A percentile compares a stretch with the other conserved stretches of the same genome.
phyloP scores from a whole-genome alignment of 106 monocot species.

The Platanthera zijinensis region DNA sequence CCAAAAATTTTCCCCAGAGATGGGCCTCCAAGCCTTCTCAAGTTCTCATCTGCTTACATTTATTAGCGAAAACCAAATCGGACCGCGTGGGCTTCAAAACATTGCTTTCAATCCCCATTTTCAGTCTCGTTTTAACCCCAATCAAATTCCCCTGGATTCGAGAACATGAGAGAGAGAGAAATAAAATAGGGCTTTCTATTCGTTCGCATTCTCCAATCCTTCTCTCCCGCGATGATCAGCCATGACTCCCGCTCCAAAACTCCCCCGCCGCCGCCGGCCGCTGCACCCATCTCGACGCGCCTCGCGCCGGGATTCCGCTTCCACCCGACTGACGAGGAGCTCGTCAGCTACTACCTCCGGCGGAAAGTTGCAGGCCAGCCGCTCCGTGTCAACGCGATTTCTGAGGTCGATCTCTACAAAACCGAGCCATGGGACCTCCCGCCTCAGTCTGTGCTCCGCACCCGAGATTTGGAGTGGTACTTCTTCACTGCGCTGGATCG shows the following conservation, averaged over 20 bases:
- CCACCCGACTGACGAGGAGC: slow-evolving; percentile 78
- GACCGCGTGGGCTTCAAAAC: no score
- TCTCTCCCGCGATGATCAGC: not conserved
- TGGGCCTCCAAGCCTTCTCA: no score
- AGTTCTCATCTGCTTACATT: no score
- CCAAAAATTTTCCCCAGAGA: no score
- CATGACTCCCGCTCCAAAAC: not conserved
- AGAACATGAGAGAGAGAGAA: no score
- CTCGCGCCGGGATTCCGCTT: slow-evolving; percentile 68
- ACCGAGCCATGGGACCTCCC: slow-evolving; percentile 74
- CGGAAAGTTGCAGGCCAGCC: slow-evolving; percentile 33
- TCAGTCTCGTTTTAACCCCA: no score
- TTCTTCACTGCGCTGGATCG: slow-evolving; percentile 71
- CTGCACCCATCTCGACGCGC: slow-evolving; percentile 5
- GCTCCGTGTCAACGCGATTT: slow-evolving; percentile 49
- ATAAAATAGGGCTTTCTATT: no score
- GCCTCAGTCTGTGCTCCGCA: slow-evolving; percentile 41
- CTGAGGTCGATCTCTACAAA: slow-evolving; percentile 55
- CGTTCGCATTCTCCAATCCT: not conserved
- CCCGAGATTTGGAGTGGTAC: slow-evolving; percentile 77
- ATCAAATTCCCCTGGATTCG: no score
- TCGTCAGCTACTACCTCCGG: slow-evolving; percentile 62
- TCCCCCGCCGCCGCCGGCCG: not conserved
- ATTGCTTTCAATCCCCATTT: no score
- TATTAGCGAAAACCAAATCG: no score